Conservation (phyloP, 805 yeast genomes). For the Lachancea meyersii region DNA sequence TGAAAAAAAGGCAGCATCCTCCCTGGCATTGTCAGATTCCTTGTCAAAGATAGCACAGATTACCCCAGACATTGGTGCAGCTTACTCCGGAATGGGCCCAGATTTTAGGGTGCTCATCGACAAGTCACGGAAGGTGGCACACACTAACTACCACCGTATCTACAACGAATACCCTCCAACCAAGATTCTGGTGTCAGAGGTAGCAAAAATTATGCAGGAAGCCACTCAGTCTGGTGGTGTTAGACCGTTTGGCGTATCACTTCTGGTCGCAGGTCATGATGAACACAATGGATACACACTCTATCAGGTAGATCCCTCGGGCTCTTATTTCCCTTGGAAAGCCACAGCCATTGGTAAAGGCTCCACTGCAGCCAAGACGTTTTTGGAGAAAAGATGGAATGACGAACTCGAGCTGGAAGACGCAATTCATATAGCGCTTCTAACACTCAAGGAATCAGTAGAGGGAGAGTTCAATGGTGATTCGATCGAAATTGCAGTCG, state of each 20-base stretch:
- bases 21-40: slow-evolving; percentile 67
- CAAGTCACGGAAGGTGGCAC: slow-evolving; percentile 88
- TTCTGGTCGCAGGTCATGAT: slow-evolving; percentile 91
- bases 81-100: slow-evolving; percentile 98
- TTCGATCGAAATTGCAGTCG: slow-evolving; percentile 84
- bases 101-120: slow-evolving; percentile 93
- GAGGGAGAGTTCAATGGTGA: slow-evolving; percentile 98
- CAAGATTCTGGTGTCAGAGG: slow-evolving; percentile 83
- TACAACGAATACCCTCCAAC: slow-evolving; percentile 98
- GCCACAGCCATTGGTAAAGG: slow-evolving; percentile 99
- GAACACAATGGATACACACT: slow-evolving; percentile 66
- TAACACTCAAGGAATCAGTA: slow-evolving; percentile 91
- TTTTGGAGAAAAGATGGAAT: slow-evolving; percentile 96
- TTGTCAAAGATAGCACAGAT: slow-evolving; percentile 72
- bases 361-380: slow-evolving; percentile 92
- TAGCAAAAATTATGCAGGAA: slow-evolving; percentile 96
- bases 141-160: slow-evolving; percentile 83
- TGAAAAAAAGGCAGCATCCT: slow-evolving; percentile 81
- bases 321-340: slow-evolving; percentile 98
- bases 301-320: slow-evolving; percentile 97
- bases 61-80: slow-evolving; percentile 95
- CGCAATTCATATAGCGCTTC: slow-evolving; percentile 91
- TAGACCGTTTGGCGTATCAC: slow-evolving; percentile 96
- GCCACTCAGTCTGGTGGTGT: slow-evolving; percentile 99
- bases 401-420: slow-evolving; percentile 95